A percentile compares a stretch with the other conserved stretches of the same genome.
Conservation (phyloP, 495 filamentous ascomycete species). For the Xylaria intraflava region DNA sequence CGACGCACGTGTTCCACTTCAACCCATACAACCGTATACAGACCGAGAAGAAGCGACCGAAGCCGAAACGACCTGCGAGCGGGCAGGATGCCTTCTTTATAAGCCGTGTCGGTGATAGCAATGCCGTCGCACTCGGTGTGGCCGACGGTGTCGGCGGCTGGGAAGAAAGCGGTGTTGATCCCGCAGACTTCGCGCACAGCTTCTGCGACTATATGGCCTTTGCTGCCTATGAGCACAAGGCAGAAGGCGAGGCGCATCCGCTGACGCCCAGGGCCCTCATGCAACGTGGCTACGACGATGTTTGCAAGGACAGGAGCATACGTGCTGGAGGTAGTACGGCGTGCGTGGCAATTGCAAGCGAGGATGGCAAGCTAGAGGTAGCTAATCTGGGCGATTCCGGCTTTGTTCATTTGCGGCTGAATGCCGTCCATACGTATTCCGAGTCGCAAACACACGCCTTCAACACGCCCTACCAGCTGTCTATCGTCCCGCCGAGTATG, state of each 20-base stretch:
- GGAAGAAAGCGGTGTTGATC: constrained; percentile 83
- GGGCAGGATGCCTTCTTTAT: constrained; percentile 98
- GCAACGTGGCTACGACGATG: constrained; percentile 71
- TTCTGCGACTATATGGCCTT: constrained; percentile 86
- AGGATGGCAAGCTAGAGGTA: constrained; percentile 68
- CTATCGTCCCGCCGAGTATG: constrained; percentile 75
- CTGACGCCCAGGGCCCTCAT: constrained; percentile 67
- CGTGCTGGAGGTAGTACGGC: constrained; percentile 85
- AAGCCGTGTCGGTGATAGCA: constrained; percentile 57
- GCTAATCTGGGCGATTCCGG: constrained; percentile 99
- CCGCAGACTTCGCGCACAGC: constrained; percentile 92
- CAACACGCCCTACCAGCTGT: constrained; percentile 94
- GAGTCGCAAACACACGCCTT: constrained; percentile 91
- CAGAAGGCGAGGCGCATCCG: constrained; percentile 15
- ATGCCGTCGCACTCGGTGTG: constrained; percentile 68
- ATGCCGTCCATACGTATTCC: constrained; percentile 74
- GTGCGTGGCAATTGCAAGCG: constrained; percentile 65
- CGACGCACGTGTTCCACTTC: constrained; percentile 68
- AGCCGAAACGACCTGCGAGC: constrained; percentile 59
- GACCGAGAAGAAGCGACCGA: constrained; percentile 44
- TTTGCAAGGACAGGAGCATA: constrained; percentile 66
- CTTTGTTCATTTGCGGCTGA: constrained; percentile 75
- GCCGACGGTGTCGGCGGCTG: constrained; percentile 95
- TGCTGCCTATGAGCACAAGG: constrained; percentile 51
- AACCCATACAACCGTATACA: constrained; percentile 55